Evolutionary conservation across 148 eudicot genomes (phyloP).

Genomic region (Oxyria digyna): DNA sequence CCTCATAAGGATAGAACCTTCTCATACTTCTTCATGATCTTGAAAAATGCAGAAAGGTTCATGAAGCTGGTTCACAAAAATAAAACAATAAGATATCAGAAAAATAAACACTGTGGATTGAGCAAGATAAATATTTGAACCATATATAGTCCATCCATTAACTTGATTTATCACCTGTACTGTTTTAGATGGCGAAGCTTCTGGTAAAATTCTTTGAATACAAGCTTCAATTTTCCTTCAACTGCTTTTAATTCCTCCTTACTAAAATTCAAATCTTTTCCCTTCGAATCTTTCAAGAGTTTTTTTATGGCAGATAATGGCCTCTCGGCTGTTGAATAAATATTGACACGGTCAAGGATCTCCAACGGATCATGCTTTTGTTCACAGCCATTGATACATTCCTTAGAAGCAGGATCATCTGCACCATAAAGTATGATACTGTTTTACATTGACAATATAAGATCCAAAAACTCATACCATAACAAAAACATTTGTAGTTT

Average conservation of each 20-base stretch:
- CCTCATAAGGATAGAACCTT: constrained; percentile 33
- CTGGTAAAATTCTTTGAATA: constrained; percentile 45
- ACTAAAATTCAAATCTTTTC: constrained; percentile 35
- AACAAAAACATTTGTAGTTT: neutral
- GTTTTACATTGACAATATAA: neutral
- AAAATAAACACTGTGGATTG: neutral
- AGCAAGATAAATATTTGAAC: neutral
- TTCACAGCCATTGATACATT: neutral
- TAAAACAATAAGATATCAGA: neutral
- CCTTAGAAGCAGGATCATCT: neutral
- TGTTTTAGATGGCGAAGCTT: constrained; percentile 53
- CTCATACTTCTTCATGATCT: constrained; percentile 83
- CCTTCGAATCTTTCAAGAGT: constrained; percentile 36
- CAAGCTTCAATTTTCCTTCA: constrained; percentile 44
- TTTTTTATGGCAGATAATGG: constrained; percentile 38
- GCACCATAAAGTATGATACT: neutral
- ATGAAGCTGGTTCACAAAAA: constrained; percentile 32
- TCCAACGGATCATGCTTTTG: constrained; percentile 20
- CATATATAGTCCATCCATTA: neutral
- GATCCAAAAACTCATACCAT: neutral
- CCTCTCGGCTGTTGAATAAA: constrained; percentile 20
- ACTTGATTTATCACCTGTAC: constrained; percentile 32
- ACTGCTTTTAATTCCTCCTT: constrained; percentile 51
- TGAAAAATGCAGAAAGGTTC: constrained; percentile 71
- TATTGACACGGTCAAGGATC: constrained; percentile 48